Evolutionary conservation across 352 stramenopile genomes (phyloP), one percentile per base, ranked within the genome.

Genomic region (Lagenidium sp.): DNA sequence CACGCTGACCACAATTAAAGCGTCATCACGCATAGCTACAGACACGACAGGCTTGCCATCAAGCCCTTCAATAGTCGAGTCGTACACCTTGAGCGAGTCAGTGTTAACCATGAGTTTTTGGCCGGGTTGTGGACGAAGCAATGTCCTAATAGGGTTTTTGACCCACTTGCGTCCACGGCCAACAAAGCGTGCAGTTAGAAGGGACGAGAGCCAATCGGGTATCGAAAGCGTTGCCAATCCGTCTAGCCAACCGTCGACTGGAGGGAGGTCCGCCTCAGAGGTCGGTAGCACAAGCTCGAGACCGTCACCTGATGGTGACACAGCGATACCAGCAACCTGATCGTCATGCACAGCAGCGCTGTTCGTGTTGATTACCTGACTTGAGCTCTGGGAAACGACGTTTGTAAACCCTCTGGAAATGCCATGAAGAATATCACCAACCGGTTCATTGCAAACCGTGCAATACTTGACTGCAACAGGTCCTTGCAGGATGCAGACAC

Each of bases 401-500:
- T 76, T 56, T 8, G 44, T 38, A 25, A 93, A 82, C 6, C 77
- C 81, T 5, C 64, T 40, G 18, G 57, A 57, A 36, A 94, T 92
- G 15, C 53, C 66, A 4, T 50, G 56, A 16, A 95, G 63, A 42
- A 95, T 94, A 15, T 87, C 65, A 4, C 54, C 77, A 0, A 90
- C 81, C 10, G 83, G 81, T 38, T 95, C 83, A 39, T 93, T 60
- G 26, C 65, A 61, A 7, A 69, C 48, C 1, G 61, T 91, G 50
- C 74, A 89, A 63, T 89, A 88, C 22, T 75, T 70, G 26, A 90
- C 83, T 28, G 83, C 77, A 5, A 93, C 60, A 1, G 83, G 81
- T 5, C 81, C 83, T 31, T 93, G 77, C 4, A 95, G 74, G 20
- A 95, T 80, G 55, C 79, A 84, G 6, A 91, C 84, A 6, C 82